Evolutionary conservation across 768 basidiomycete genomes (phyloP).

Genomic region (Lentinula sp.): DNA sequence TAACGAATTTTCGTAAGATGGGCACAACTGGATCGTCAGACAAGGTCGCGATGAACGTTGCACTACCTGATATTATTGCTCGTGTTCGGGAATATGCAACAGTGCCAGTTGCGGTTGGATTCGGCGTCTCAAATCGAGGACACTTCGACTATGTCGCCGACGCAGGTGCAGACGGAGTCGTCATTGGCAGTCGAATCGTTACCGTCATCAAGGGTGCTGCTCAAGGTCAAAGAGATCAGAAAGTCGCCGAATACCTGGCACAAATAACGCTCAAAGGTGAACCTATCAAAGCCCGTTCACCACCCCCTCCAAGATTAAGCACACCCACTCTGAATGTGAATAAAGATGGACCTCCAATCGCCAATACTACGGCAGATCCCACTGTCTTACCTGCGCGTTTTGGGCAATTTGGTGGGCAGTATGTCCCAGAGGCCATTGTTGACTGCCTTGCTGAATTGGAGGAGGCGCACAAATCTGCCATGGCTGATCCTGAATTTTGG

Average conservation of each 20-base stretch:
- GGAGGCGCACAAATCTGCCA: slow-evolving; percentile 81
- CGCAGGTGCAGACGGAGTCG: slow-evolving; percentile 92
- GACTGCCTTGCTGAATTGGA: slow-evolving; percentile 90
- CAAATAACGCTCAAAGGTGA: slow-evolving; percentile 50
- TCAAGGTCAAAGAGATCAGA: slow-evolving; percentile 36
- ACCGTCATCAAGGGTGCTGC: slow-evolving; percentile 67
- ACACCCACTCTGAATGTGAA: slow-evolving; percentile 25
- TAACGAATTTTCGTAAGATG: slow-evolving; percentile 52
- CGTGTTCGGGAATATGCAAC: slow-evolving; percentile 75
- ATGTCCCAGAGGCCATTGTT: slow-evolving; percentile 94
- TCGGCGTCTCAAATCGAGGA: slow-evolving; percentile 85
- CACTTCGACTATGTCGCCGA: slow-evolving; percentile 85
- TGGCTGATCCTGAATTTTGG: slow-evolving; percentile 87
- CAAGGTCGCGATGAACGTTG: slow-evolving; percentile 59
- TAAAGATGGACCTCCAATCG: slow-evolving; percentile 20
- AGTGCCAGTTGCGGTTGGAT: slow-evolving; percentile 91
- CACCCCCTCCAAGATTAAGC: slow-evolving; percentile 13
- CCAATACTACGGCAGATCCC: slow-evolving; percentile 26
- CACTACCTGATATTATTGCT: slow-evolving; percentile 77
- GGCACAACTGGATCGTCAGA: slow-evolving; percentile 94
- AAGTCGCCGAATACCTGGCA: slow-evolving; percentile 69
- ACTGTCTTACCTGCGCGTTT: slow-evolving; percentile 74
- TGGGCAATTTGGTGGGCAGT: slow-evolving; percentile 95
- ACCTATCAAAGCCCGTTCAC: slow-evolving; percentile 28
- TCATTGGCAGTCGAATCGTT: slow-evolving; percentile 87